Base-by-base conservation (phyloP, 805 yeast genomes). In the Yamadazyma laniorum region DNA sequence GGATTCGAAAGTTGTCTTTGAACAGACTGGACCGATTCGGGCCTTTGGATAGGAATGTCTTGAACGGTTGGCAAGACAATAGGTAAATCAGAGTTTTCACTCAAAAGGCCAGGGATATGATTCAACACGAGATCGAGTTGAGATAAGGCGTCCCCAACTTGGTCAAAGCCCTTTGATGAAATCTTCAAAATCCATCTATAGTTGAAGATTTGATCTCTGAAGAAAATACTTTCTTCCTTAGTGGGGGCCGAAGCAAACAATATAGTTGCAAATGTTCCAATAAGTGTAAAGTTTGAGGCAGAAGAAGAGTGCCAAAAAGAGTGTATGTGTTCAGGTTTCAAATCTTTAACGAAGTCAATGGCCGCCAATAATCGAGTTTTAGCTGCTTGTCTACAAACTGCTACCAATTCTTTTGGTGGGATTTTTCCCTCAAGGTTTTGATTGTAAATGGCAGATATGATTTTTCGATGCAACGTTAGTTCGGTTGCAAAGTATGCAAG, bases 241-340 rank as follows among this genome's bases (percentile, higher is more conserved):
- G 74, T 52, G 6, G 70, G 58, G 1, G 93, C 67, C 0, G 96
- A 84, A 12, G 82, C 81, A 50, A 75, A 85, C 38, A 90, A 62
- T 9, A 90, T 66, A 0, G 95, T 82, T 0, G 96, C 95, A 70
- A 90, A 90, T 0, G 91, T 78, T 2, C 96, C 96, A 27, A 89
- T 86, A 25, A 86, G 61, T 5, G 95, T 79, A 46, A 90, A 78
- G 52, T 86, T 87, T 11, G 84, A 73, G 0, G 93, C 72, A 0
- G 95, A 77, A 1, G 89, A 78, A 1, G 89, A 77, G 60, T 86
- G 93, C 96, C 96, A 90, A 58, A 88, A 89, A 8, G 95, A 79
- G 55, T 82, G 90, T 33, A 87, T 72, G 53, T 88, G 95, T 49
- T 88, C 95, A 7, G 84, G 82, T 49, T 80, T 82, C 56, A 90